Conservation (phyloP, 768 basidiomycete species). For the Russula brevipes region DNA sequence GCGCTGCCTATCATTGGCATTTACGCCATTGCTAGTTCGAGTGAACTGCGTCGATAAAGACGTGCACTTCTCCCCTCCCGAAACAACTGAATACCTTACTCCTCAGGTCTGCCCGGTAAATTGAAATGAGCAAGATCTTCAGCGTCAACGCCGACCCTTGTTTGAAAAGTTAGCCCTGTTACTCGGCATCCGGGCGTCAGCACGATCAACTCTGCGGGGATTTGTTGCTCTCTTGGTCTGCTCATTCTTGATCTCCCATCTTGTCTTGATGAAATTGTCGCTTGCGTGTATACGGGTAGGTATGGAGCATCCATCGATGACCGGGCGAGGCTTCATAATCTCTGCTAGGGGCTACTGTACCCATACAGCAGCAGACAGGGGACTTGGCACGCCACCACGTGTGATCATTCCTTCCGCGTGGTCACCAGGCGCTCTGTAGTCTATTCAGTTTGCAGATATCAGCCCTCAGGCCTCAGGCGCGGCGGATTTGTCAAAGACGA, state of each 20-base stretch:
- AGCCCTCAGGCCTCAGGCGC: background rate
- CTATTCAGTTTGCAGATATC: background rate
- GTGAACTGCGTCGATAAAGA: background rate
- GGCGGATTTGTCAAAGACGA: background rate
- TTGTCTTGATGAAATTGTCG: constrained; percentile 2
- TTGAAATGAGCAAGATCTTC: background rate
- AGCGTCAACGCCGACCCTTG: background rate
- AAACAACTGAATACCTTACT: background rate
- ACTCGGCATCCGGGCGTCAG: background rate
- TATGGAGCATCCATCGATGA: background rate
- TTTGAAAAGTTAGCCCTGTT: background rate
- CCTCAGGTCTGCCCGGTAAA: no score
- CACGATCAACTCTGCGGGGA: background rate
- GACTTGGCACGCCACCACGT: constrained; percentile 2
- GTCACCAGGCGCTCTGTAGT: background rate
- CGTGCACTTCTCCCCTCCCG: background rate
- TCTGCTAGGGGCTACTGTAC: constrained; percentile 15
- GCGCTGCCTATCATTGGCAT: background rate
- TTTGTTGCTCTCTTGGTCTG: background rate
- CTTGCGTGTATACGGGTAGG: background rate
- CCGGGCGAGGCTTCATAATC: background rate
- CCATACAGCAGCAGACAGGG: constrained; percentile 12
- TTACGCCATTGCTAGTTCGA: background rate
- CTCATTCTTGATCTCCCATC: background rate
- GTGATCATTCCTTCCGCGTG: constrained; percentile 3